Percentiles rank a stretch among this genome's conserved stretches.
phyloP scores from a whole-genome alignment of 805 yeast genomes.

The Starmerella apis region DNA sequence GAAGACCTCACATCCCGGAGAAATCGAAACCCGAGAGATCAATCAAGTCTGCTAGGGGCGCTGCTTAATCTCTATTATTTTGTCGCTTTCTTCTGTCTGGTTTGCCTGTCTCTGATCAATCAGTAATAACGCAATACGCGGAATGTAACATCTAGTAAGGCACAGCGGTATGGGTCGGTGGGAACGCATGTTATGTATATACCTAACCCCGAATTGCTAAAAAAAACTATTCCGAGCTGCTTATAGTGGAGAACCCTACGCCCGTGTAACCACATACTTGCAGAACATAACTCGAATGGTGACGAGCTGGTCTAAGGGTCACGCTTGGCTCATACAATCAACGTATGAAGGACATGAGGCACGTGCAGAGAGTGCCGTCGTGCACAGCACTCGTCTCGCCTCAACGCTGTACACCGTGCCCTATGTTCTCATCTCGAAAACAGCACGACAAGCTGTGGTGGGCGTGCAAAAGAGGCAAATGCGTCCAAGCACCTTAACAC shows the following conservation, averaged over 20 bases:
- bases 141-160: too few relatives aligned
- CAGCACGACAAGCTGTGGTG: too few relatives aligned
- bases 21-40: too few relatives aligned
- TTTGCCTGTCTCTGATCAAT: neutral
- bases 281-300: neutral
- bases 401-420: neutral
- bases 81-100: neutral
- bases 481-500: too few relatives aligned
- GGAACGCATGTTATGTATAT: neutral
- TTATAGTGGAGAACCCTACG: constrained; percentile 2
- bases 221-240: neutral
- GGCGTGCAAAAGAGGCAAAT: too few relatives aligned
- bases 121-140: neutral
- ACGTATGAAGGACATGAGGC: too few relatives aligned
- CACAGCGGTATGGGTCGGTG: neutral
- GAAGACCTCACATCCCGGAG: too few relatives aligned
- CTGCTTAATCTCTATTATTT: neutral
- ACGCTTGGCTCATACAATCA: too few relatives aligned
- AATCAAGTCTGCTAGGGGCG: too few relatives aligned
- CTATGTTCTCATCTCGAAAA: neutral
- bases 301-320: too few relatives aligned
- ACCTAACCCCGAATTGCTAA: neutral
- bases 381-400: neutral
- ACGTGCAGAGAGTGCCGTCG: neutral
- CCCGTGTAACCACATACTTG: neutral